A percentile compares a stretch with the other conserved stretches of the same genome.
Evolutionary conservation across 225 moss, liverwort and hornwort genomes (phyloP).

Genomic region (Physcomitrium patens): DNA sequence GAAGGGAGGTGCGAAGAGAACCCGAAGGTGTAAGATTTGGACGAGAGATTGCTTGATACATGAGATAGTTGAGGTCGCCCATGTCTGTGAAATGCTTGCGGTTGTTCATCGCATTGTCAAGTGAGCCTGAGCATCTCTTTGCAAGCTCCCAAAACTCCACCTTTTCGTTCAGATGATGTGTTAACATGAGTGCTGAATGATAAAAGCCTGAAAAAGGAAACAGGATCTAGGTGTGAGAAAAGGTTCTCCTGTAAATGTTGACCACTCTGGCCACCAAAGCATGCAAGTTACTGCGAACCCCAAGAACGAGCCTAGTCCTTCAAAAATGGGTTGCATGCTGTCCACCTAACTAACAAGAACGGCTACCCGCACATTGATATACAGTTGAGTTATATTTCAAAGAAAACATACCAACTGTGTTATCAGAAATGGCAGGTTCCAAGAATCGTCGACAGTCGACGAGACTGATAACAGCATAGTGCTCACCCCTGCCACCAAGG

Average conservation of each 20-base stretch:
- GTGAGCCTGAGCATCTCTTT: slow-evolving; percentile 60
- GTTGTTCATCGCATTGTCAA: slow-evolving; percentile 76
- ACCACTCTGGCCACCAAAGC: background rate
- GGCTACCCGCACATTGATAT: background rate
- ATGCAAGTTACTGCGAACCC: too few species aligned
- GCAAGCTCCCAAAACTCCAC: slow-evolving; percentile 91
- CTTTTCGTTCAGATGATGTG: slow-evolving; percentile 76
- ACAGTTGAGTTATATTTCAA: background rate
- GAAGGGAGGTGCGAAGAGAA: slow-evolving; percentile 88
- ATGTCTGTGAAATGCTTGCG: slow-evolving; percentile 99
- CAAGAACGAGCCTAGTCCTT: background rate
- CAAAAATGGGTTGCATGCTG: background rate
- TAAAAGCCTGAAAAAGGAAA: slow-evolving; percentile 71
- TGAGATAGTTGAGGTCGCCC: slow-evolving; percentile 96
- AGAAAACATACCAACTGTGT: slow-evolving; percentile 70
- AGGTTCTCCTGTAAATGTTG: background rate
- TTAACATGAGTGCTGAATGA: slow-evolving; percentile 89
- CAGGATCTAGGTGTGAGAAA: background rate
- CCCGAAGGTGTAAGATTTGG: slow-evolving; percentile 79
- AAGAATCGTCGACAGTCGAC: slow-evolving; percentile 72
- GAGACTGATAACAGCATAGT: slow-evolving; percentile 81
- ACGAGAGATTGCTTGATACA: slow-evolving; percentile 89
- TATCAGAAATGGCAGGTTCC: slow-evolving; percentile 69
- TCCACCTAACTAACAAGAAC: slow-evolving; percentile 2
- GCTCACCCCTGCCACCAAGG: slow-evolving; percentile 70